phyloP scores from a whole-genome alignment of 2,329 filamentous ascomycete genomes.

The Xylariomycetidae sp. region DNA sequence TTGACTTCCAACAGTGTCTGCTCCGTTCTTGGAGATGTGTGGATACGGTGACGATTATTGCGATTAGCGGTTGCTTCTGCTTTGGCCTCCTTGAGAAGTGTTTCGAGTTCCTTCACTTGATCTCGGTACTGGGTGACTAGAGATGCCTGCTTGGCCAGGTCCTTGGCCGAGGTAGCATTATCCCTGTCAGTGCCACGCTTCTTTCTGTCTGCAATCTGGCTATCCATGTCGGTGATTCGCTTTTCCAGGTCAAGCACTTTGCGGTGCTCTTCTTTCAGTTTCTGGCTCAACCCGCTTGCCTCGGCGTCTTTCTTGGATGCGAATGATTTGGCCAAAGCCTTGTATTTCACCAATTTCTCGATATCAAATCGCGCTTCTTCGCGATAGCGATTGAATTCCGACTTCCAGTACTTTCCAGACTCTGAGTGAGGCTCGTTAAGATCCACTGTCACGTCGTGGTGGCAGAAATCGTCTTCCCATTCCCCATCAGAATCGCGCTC shows the following conservation, averaged over 20 bases:
- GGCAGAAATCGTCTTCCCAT: slow-evolving; percentile 50
- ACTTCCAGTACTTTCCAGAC: slow-evolving; percentile 77
- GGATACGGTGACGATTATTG: slow-evolving; percentile 30
- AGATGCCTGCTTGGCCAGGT: slow-evolving; percentile 54
- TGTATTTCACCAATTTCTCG: slow-evolving; percentile 74
- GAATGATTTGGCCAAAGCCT: slow-evolving; percentile 73
- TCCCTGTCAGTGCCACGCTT: slow-evolving; percentile 36
- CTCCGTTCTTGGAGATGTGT: slow-evolving; percentile 45
- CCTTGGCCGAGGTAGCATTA: slow-evolving; percentile 44
- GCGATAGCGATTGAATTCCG: slow-evolving; percentile 69
- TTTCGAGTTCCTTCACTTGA: slow-evolving; percentile 56
- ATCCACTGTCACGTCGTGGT: slow-evolving; percentile 64
- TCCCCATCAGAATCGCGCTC: slow-evolving; percentile 34
- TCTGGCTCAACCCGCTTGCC: slow-evolving; percentile 59
- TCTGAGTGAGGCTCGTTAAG: slow-evolving; percentile 69
- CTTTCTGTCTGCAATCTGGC: slow-evolving; percentile 43
- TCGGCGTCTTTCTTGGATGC: slow-evolving; percentile 74
- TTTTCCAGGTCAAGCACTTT: slow-evolving; percentile 62
- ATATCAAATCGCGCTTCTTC: slow-evolving; percentile 68
- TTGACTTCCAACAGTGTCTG: slow-evolving; percentile 48
- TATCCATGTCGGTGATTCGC: slow-evolving; percentile 55
- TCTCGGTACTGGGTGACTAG: slow-evolving; percentile 54
- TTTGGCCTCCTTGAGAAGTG: slow-evolving; percentile 39
- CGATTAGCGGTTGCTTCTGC: slow-evolving; percentile 29
- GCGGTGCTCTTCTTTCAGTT: slow-evolving; percentile 63